Percentiles rank a stretch among this genome's conserved stretches.
Evolutionary conservation across 2,329 filamentous ascomycete genomes (phyloP).

Genomic region (Ceratocystis cubensis): DNA sequence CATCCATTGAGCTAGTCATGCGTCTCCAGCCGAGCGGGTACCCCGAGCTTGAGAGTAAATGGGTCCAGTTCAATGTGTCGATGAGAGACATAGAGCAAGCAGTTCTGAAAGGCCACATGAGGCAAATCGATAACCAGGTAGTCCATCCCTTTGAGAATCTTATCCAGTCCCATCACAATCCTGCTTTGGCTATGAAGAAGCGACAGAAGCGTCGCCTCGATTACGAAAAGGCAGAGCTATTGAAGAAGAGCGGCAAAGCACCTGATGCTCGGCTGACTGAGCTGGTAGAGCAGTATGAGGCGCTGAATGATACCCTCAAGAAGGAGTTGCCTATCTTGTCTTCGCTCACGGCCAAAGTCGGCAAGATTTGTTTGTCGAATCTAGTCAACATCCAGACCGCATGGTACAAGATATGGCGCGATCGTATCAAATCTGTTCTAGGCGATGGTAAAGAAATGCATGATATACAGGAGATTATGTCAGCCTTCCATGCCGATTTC

Average conservation of each 20-base stretch:
- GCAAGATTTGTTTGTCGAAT: slow-evolving; percentile 68
- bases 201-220: slow-evolving; percentile 84
- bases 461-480: slow-evolving; percentile 60
- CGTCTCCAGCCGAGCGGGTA: slow-evolving; percentile 57
- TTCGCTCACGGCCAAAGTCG: slow-evolving; percentile 64
- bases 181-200: slow-evolving; percentile 84
- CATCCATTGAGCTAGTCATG: slow-evolving; percentile 73
- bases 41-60: slow-evolving; percentile 83
- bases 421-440: slow-evolving; percentile 66
- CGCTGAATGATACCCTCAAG: slow-evolving; percentile 85
- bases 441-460: slow-evolving; percentile 49
- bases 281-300: slow-evolving; percentile 76
- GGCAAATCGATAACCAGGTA: slow-evolving; percentile 65
- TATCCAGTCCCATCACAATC: slow-evolving; percentile 69
- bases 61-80: slow-evolving; percentile 79
- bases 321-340: slow-evolving; percentile 83
- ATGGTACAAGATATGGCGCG: slow-evolving; percentile 75
- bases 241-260: slow-evolving; percentile 71
- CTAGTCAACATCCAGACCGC: slow-evolving; percentile 72
- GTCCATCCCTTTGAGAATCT: slow-evolving; percentile 72
- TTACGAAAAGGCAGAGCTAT: slow-evolving; percentile 67
- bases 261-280: slow-evolving; percentile 75
- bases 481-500: slow-evolving; percentile 68
- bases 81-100: slow-evolving; percentile 76
- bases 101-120: slow-evolving; percentile 73